phyloP scores from a whole-genome alignment of 2,329 filamentous ascomycete genomes.

The Colletotrichum salicis region DNA sequence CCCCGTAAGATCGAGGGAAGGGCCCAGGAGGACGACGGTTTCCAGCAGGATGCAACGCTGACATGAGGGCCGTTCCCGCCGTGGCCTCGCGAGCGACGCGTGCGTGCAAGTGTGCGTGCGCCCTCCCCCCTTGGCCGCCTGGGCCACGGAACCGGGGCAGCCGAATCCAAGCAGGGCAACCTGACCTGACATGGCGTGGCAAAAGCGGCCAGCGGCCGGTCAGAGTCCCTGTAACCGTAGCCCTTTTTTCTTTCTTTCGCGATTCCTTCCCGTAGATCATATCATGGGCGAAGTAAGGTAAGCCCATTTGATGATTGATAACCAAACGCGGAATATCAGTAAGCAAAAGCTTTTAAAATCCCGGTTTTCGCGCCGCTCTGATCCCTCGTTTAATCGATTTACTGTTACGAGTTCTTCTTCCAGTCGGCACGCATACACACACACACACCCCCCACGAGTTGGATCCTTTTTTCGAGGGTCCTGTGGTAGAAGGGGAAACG shows the following conservation, averaged over 20 bases:
- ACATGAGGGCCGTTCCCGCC: constrained; percentile 1
- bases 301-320: constrained; percentile 19
- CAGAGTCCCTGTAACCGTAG: not conserved
- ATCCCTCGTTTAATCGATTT: not conserved
- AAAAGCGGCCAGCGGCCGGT: not conserved
- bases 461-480: not conserved
- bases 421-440: not conserved
- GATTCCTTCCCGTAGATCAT: not conserved
- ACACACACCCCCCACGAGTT: not conserved
- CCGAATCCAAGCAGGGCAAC: constrained; percentile 14
- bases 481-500: not conserved
- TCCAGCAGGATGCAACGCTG: constrained; percentile 5
- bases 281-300: not conserved
- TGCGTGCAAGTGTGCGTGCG: not conserved
- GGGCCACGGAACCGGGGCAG: constrained; percentile 3
- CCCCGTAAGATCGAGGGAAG: not conserved
- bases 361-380: not conserved
- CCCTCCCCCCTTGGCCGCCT: not conserved
- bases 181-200: constrained; percentile 3
- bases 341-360: constrained; percentile 2
- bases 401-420: not conserved
- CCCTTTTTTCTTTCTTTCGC: not conserved
- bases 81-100: not conserved
- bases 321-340: not conserved
- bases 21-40: not conserved